Conservation (phyloP, 2,329 filamentous ascomycete genomes). For the Stachybotrys chlorohalonatus region DNA sequence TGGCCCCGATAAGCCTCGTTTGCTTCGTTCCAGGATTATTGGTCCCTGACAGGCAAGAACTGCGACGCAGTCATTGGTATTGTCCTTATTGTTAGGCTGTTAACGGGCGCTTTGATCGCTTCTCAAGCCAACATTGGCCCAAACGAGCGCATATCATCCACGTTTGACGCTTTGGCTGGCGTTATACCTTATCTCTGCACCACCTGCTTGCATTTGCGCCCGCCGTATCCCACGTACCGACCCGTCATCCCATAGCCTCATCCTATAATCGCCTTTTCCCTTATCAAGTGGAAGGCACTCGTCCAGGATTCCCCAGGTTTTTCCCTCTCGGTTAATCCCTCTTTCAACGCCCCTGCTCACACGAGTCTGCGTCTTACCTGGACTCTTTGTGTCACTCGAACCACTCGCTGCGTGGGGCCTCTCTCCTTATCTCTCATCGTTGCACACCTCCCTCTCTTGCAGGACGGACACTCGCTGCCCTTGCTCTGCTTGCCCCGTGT, state of each 20-base stretch:
- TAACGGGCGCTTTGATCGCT: neutral
- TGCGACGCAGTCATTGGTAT: neutral
- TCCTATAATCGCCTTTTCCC: conserved; percentile 4
- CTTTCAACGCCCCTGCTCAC: neutral
- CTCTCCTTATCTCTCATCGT: neutral
- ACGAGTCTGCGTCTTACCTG: no score
- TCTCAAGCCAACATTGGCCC: neutral
- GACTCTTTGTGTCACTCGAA: neutral
- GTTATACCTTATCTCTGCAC: neutral
- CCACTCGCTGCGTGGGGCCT: neutral
- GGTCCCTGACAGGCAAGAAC: neutral
- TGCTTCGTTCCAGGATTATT: conserved; percentile 44
- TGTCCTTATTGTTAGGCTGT: neutral
- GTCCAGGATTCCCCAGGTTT: neutral
- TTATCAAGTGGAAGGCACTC: conserved; percentile 2
- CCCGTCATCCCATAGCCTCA: neutral
- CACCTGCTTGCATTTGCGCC: neutral
- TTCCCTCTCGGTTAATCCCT: neutral
- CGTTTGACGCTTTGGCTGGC: neutral
- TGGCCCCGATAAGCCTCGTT: conserved; percentile 50
- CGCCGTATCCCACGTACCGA: neutral
- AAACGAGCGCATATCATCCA: conserved; percentile 1
- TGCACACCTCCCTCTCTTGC: neutral
- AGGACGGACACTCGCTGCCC: neutral
- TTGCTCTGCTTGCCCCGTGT: neutral